Base-by-base conservation (phyloP, 495 filamentous ascomycete genomes). In the Talaromyces nanjingensis region DNA sequence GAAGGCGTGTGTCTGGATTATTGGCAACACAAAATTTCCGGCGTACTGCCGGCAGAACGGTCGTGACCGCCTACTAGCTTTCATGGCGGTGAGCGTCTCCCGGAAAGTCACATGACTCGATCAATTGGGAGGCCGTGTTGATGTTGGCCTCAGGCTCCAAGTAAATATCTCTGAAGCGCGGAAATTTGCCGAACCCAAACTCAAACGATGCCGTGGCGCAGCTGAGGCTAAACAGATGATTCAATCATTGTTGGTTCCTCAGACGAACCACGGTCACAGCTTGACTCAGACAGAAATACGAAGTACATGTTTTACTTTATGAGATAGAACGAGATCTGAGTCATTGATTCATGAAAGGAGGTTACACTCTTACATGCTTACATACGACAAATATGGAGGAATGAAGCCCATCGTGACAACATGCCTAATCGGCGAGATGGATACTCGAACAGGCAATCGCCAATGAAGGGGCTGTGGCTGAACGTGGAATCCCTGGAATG, bases 11-110 rank as follows among this genome's bases (percentile, higher is more conserved):
- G 6, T 9, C 24, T 29, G 14, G 20, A 55, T 3, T 29, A 3
- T 54, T 11, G 20, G n/a, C 12, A 31, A 29, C 56, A 22, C 31
- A 59, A 59, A 59, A 59, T 59, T 59, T 33, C 31, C 18, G 29
- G 29, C 2, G 29, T 53, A 62, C 45, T 62, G 60, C 60, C 29
- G 60, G 60, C 60, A 62, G 27, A 6, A 54, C 8, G 16, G 11
- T 8, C 9, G 20, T 31, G 25, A 47, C 60, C 60, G 60, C 39
- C 34, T 16, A 7, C 2, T 4, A 12, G 9, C 14, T 18, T 6
- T 4, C 34, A 18, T 20, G 60, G 60, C 60, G 60, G 60, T 62
- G 60, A 62, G 47, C 1, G 7, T 27, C 4, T 25, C n/a, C 16
- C 24, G 4, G 9, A 4, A 22, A 54, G 9, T 54, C 52, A 55